Base-by-base conservation (phyloP, 495 filamentous ascomycete genomes). In the Xylaria venustula region DNA sequence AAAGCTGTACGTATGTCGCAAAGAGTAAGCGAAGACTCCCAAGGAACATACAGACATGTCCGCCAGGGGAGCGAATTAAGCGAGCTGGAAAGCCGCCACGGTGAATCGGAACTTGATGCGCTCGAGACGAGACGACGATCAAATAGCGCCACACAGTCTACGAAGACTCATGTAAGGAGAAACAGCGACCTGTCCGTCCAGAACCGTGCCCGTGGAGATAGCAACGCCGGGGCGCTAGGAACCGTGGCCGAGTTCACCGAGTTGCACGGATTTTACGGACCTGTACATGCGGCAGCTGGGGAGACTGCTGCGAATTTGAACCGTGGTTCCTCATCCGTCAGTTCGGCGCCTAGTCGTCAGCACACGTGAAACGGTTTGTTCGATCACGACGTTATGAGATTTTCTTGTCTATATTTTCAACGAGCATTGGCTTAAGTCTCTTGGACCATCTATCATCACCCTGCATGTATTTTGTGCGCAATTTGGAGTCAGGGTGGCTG, bases 41-140 rank as follows among this genome's bases (percentile, higher is more conserved):
- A 65, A 46, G 55, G 34, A 47, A 47, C 63, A 11, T 42, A 58
- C 20, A 57, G 66, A 14, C 77, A 80, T 56, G 62, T 58, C 45
- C 73, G 76, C 0, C 66, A 76, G 7, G 63, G 63, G 3, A 78
- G 75, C 63, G 73, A 77, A 57, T 64, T 71, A 7, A 79, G 74
- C 62, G 75, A 78, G 42, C 63, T 78, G 0, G 71, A 74, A 7
- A 54, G 63, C 5, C 62, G 54, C 5, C 67, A 58, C 28, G 72
- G 64, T 11, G 23, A 68, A 2, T 67, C 66, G 7, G 74, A 79
- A 23, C 50, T 79, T 6, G 71, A 69, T 12, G 51, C 60, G 1
- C 26, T 15, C 0, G 60, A 60, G 8, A 63, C 54, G 1, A 52
- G 46, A 20, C 61, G 61, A 37, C 63, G 65, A 22, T 70, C 67